These are phyloP conservation scores for Boletales sp. DNA, from an alignment of 768 basidiomycete species.

Conservation along the genomic window DNA sequence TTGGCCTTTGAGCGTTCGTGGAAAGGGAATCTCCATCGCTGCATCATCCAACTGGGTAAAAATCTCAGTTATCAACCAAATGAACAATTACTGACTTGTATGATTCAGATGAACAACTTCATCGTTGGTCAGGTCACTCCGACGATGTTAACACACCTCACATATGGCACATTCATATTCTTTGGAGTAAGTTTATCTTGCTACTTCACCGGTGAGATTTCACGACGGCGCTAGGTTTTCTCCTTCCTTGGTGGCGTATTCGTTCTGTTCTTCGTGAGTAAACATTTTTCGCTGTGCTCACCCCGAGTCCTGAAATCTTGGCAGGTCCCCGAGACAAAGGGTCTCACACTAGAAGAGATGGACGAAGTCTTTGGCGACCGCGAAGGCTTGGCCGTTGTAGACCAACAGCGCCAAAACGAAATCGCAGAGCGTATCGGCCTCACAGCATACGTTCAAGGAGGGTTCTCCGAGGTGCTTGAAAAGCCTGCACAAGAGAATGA, in stretches of 20 bases:
- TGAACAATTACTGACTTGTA: background rate
- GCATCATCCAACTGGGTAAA: constrained; percentile 73
- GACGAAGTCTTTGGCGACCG: constrained; percentile 69
- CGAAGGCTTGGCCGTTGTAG: constrained; percentile 51
- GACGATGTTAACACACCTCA: constrained; percentile 60
- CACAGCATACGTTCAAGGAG: constrained; percentile 26
- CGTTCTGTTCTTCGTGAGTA: constrained; percentile 58
- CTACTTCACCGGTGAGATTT: background rate
- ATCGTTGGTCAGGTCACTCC: constrained; percentile 59
- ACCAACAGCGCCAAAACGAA: constrained; percentile 43
- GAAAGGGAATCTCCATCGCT: constrained; percentile 73
- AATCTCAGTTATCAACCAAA: background rate
- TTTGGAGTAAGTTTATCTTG: constrained; percentile 50
- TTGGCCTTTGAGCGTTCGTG: constrained; percentile 67
- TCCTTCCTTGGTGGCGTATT: constrained; percentile 67
- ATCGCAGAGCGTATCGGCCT: constrained; percentile 69
- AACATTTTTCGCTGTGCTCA: background rate
- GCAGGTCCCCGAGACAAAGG: constrained; percentile 72
- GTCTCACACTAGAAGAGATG: constrained; percentile 73
- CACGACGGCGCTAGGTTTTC: constrained; percentile 42
- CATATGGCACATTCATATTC: constrained; percentile 73
- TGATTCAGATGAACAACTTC: constrained; percentile 68
- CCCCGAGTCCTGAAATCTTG: background rate
- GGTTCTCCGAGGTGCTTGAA: constrained; percentile 11
- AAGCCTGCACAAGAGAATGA: constrained; percentile 14